Conservation (phyloP, 2,329 filamentous ascomycete genomes). For the Cordyceps cicadae region DNA sequence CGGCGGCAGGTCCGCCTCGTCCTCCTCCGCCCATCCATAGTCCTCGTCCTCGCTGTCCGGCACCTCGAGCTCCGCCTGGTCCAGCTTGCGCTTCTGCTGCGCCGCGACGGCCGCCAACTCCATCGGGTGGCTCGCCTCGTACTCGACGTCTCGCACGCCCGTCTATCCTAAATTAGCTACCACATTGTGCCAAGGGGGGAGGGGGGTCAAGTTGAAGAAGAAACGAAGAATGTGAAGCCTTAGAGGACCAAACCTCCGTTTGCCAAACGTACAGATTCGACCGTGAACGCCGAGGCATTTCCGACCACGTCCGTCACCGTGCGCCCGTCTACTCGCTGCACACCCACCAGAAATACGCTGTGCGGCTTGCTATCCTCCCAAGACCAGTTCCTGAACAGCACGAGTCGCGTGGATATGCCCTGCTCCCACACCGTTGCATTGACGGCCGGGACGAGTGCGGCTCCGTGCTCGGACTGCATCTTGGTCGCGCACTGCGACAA, state of each 20-base stretch:
- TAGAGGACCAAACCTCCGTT: no score
- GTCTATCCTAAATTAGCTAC: slow-evolving; percentile 27
- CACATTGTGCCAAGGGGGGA: background rate
- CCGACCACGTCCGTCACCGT: slow-evolving; percentile 31
- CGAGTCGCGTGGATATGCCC: slow-evolving; percentile 63
- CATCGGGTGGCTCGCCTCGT: slow-evolving; percentile 29
- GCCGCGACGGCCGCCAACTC: slow-evolving; percentile 25
- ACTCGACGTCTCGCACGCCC: slow-evolving; percentile 34
- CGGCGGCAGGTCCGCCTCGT: slow-evolving; percentile 51
- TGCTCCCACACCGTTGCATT: slow-evolving; percentile 74
- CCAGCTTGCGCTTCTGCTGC: slow-evolving; percentile 55
- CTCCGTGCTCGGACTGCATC: slow-evolving; percentile 57
- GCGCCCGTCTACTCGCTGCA: slow-evolving; percentile 58
- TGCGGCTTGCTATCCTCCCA: slow-evolving; percentile 38
- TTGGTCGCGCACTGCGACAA: slow-evolving; percentile 77
- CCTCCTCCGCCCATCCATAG: slow-evolving; percentile 63
- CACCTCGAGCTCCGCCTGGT: slow-evolving; percentile 50
- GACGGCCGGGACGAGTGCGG: slow-evolving; percentile 66
- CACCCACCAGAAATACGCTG: slow-evolving; percentile 50
- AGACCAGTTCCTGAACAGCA: slow-evolving; percentile 71
- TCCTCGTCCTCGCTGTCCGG: slow-evolving; percentile 58
- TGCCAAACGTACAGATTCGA: slow-evolving; percentile 33
- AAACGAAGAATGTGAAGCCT: no score
- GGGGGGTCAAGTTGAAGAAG: no score
- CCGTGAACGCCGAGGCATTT: slow-evolving; percentile 39